Conservation (phyloP, 345 rosid genomes). For the Pistacia atlantica region DNA sequence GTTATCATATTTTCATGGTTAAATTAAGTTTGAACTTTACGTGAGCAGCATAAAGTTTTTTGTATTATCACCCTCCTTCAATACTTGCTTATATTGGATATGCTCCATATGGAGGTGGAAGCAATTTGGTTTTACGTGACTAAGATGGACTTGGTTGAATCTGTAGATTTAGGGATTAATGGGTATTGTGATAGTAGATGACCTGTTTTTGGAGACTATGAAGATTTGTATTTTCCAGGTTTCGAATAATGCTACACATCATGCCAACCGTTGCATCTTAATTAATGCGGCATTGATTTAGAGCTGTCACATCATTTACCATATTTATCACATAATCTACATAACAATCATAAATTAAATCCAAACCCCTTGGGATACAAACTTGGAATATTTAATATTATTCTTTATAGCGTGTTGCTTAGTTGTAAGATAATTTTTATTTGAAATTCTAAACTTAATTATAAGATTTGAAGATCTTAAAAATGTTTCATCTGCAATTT, state of each 20-base stretch:
- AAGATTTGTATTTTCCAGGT: neutral
- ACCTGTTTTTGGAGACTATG: neutral
- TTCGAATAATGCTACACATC: too few species aligned
- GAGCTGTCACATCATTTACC: too few species aligned
- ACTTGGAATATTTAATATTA: too few species aligned
- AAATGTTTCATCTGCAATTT: slow-evolving; percentile 4
- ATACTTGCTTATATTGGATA: too few species aligned
- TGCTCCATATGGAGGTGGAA: neutral
- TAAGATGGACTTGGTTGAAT: neutral
- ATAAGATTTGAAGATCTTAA: neutral
- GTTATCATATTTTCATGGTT: too few species aligned
- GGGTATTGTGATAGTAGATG: neutral
- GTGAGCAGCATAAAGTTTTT: too few species aligned
- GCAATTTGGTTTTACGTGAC: neutral
- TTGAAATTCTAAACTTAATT: neutral
- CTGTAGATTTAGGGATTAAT: neutral
- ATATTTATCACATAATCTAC: too few species aligned
- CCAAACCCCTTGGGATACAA: too few species aligned
- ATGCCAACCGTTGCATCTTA: too few species aligned
- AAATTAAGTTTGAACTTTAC: too few species aligned
- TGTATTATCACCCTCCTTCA: neutral
- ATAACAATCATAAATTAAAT: too few species aligned
- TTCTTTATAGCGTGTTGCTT: neutral
- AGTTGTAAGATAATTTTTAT: neutral
- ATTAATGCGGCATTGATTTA: too few species aligned